A percentile compares a stretch with the other conserved stretches of the same genome.
Conservation (phyloP, 1,284 basidiomycete species). For the Ganoderma multipileum region DNA sequence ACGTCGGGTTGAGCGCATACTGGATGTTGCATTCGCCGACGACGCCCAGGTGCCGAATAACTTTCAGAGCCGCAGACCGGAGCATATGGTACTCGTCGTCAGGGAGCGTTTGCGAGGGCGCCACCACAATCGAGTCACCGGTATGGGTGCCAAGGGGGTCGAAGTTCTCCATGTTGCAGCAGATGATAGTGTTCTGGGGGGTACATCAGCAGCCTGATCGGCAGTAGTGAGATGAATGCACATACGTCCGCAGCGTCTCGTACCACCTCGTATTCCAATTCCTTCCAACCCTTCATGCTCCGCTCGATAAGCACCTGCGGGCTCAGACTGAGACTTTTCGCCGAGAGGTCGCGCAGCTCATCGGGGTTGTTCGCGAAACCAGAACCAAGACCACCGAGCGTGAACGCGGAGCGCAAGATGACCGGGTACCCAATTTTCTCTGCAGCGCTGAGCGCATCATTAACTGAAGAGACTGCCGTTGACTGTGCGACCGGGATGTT, state of each 20-base stretch:
- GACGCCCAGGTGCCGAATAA: slow-evolving; percentile 91
- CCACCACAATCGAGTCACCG: slow-evolving; percentile 99
- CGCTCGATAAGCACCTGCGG: slow-evolving; percentile 98
- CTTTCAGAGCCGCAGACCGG: slow-evolving; percentile 94
- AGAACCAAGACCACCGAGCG: slow-evolving; percentile 97
- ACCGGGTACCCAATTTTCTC: slow-evolving; percentile 96
- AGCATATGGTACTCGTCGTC: slow-evolving; percentile 99
- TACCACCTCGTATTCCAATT: slow-evolving; percentile 99
- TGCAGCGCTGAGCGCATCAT: slow-evolving; percentile 91
- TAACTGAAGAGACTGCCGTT: slow-evolving; percentile 96
- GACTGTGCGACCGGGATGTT: slow-evolving; percentile 98
- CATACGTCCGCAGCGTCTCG: slow-evolving; percentile 93
- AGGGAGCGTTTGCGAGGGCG: slow-evolving; percentile 96
- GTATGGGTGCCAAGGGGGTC: slow-evolving; percentile 99
- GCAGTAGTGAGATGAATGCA: slow-evolving; percentile 31
- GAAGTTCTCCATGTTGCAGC: slow-evolving; percentile 99
- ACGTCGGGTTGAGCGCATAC: slow-evolving; percentile 95
- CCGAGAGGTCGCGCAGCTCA: slow-evolving; percentile 93
- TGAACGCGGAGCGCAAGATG: slow-evolving; percentile 98
- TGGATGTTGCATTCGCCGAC: slow-evolving; percentile 99
- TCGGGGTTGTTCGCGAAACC: slow-evolving; percentile 97
- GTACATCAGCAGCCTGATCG: slow-evolving; percentile 6
- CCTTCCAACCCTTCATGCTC: slow-evolving; percentile 99
- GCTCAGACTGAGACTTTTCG: slow-evolving; percentile 89
- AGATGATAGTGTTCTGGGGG: slow-evolving; percentile 89